Conservation (phyloP, 1,284 basidiomycete species). For the Tilletia setariae region DNA sequence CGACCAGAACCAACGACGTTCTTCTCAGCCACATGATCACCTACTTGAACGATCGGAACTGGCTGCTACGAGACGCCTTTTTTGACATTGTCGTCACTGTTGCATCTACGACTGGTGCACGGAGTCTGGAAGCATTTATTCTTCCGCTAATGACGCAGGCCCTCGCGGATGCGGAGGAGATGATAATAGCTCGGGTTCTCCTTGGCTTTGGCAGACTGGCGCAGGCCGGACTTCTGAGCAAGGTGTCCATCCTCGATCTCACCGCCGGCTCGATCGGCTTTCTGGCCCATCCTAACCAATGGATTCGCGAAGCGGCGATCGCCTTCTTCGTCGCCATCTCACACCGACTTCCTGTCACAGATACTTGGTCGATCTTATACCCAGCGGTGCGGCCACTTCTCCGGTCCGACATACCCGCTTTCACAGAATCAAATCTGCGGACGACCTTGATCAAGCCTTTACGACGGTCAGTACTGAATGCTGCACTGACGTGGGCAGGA, state of each 20-base stretch:
- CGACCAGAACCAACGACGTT: constrained; percentile 89
- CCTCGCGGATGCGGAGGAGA: constrained; percentile 79
- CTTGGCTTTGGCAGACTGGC: constrained; percentile 78
- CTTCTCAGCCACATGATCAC: constrained; percentile 97
- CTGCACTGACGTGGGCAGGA: constrained; percentile 83
- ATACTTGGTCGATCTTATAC: constrained; percentile 95
- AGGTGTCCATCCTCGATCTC: constrained; percentile 89
- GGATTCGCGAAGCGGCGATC: constrained; percentile 91
- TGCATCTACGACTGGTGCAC: constrained; percentile 57
- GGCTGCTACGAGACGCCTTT: constrained; percentile 84
- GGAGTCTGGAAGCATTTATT: constrained; percentile 67
- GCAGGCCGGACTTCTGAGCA: constrained; percentile 65
- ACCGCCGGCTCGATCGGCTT: constrained; percentile 82
- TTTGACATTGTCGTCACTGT: constrained; percentile 94
- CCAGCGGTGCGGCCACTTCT: constrained; percentile 82
- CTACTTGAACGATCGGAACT: constrained; percentile 89
- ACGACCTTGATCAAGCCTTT: constrained; percentile 75
- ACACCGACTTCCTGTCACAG: constrained; percentile 67
- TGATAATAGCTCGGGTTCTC: constrained; percentile 82
- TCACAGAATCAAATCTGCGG: constrained; percentile 73
- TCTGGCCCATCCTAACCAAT: constrained; percentile 91
- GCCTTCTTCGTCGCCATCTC: constrained; percentile 76
- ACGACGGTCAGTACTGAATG: constrained; percentile 68
- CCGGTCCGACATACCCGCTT: constrained; percentile 74
- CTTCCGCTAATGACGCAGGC: constrained; percentile 92